Evolutionary conservation across 169 alveolate genomes (phyloP).

Genomic region (Perkinsus marinus): DNA sequence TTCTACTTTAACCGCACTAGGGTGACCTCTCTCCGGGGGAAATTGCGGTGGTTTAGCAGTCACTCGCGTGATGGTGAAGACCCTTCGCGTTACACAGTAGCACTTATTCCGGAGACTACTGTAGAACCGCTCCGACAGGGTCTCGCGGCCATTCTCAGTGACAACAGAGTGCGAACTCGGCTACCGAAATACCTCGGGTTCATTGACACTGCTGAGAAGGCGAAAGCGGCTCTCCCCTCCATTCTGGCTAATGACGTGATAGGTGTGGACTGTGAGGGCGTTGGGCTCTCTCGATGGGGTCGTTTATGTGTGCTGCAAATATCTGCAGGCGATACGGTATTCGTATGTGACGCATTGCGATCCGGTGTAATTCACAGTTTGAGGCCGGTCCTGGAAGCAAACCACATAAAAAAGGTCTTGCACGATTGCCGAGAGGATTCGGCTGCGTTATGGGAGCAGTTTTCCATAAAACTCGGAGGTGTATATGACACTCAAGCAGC

Average conservation of each 20-base stretch:
- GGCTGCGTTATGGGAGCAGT: neutral
- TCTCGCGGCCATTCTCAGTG: too few relatives aligned
- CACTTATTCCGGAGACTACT: too few relatives aligned
- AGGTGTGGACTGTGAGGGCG: constrained; percentile 2
- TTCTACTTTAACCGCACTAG: neutral
- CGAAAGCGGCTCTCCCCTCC: too few relatives aligned
- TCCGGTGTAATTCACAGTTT: neutral
- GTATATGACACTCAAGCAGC: neutral
- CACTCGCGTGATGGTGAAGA: too few relatives aligned
- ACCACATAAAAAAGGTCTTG: neutral
- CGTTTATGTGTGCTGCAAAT: neutral
- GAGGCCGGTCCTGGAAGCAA: neutral
- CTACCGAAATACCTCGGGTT: too few relatives aligned
- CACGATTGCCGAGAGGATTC: constrained; percentile 1
- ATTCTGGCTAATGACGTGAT: neutral
- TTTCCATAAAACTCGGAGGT: neutral
- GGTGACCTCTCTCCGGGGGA: neutral
- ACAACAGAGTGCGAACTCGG: too few relatives aligned
- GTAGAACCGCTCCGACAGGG: too few relatives aligned
- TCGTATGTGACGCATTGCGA: neutral
- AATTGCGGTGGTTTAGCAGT: too few relatives aligned
- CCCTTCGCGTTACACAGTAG: too few relatives aligned
- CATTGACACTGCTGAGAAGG: too few relatives aligned
- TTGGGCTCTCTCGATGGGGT: neutral
- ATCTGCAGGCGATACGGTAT: neutral